phyloP scores from a whole-genome alignment of 768 basidiomycete genomes.

The Fomitopsis serialis region DNA sequence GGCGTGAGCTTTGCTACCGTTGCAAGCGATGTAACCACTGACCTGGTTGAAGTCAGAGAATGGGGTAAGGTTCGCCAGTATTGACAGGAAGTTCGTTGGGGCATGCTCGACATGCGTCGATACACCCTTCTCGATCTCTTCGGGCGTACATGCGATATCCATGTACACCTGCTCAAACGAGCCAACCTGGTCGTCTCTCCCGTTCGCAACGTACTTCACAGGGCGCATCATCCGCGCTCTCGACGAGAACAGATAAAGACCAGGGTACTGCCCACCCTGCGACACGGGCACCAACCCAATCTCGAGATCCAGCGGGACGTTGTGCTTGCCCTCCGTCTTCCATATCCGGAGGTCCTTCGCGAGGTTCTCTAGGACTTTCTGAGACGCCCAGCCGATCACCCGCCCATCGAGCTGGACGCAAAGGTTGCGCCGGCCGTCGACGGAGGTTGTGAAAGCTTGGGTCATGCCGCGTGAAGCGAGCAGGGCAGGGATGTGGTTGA shows the following conservation, averaged over 20 bases:
- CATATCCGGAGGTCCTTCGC: conserved; percentile 84
- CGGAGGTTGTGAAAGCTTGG: conserved; percentile 70
- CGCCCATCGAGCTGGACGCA: conserved; percentile 94
- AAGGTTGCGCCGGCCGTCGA: conserved; percentile 78
- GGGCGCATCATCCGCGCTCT: conserved; percentile 96
- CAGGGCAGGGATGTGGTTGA: conserved; percentile 75
- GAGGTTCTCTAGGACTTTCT: conserved; percentile 66
- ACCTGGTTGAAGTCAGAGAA: conserved; percentile 99
- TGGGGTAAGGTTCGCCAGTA: conserved; percentile 95
- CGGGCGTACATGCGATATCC: conserved; percentile 90
- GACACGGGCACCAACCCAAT: conserved; percentile 84
- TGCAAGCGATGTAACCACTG: conserved; percentile 14
- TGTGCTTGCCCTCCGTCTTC: conserved; percentile 85
- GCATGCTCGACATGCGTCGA: conserved; percentile 92
- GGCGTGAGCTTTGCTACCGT: background rate
- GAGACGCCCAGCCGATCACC: conserved; percentile 90
- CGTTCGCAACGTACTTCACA: conserved; percentile 86
- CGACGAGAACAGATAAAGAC: conserved; percentile 86
- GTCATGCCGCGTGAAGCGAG: conserved; percentile 93
- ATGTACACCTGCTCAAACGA: conserved; percentile 99
- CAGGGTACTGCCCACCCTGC: conserved; percentile 95
- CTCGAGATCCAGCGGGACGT: conserved; percentile 89
- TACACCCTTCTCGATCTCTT: conserved; percentile 68
- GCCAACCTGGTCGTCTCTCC: conserved; percentile 83
- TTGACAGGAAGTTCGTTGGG: conserved; percentile 93